Evolutionary conservation across 345 rosid species (phyloP), one percentile per base, ranked within the genome.

Genomic region (Salix purpurea): DNA sequence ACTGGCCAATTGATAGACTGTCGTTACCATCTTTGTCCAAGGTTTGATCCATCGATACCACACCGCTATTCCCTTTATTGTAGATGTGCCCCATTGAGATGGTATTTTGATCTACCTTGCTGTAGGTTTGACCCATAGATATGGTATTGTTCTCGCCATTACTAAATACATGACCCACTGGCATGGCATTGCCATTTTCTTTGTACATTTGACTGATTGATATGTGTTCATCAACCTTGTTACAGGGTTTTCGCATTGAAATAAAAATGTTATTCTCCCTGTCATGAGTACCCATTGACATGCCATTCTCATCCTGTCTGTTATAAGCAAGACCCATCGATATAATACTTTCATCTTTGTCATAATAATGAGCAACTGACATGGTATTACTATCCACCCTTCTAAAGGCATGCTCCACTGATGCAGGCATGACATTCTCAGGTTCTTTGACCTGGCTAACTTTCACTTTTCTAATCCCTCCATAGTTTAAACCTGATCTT

Each of bases 401-500:
- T 69, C 76, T 76, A 76, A 76, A 88, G 24, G 40, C 77, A 77
- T 69, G 78, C 30, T 82, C 85, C 76, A 77, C 24, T 21, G 89
- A 75, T 7, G 68, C 76, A 50, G 83, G 75, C 83, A 83, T 73
- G 54, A 46, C 34, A 80, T 81, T 83, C 65, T 84, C 88, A 13
- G 82, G 58, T 65, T 88, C 89, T 78, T 83, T 88, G 28, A 83
- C 89, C 83, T 84, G 83, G 66, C 85, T 86, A 60, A 88, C 85
- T 83, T 88, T 88, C 60, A 86, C 91, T 77, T 88, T 88, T 80
- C 88, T 81, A 69, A 88, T 84, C 52, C 91, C 88, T 19, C 84
- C 81, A 76, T 70, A 80, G 75, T 78, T 81, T 69, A 86, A 62
- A 19, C 83, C 80, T 26, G 79, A 74, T 48, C 83, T 52, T 16